phyloP scores from a whole-genome alignment of 75 land plant genomes.

The Chamaecyparis obtusa region DNA sequence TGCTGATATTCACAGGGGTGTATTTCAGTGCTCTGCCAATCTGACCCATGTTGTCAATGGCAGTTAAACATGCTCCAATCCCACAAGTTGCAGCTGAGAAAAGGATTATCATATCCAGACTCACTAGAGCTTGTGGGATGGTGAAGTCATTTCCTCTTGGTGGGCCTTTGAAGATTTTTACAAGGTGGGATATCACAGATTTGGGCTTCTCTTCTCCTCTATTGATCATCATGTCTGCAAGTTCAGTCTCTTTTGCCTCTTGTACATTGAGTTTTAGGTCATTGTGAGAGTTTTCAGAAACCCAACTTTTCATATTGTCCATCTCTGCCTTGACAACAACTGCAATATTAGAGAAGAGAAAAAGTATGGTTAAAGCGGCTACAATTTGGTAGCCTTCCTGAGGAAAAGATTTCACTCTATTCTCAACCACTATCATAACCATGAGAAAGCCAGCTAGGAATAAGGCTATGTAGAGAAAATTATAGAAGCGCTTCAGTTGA shows the following conservation, averaged over 20 bases:
- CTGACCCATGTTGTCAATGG: slow-evolving; percentile 77
- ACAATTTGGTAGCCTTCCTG: slow-evolving; percentile 8
- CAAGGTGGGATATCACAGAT: not conserved
- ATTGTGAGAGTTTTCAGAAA: not conserved
- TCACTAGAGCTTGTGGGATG: slow-evolving; percentile 57
- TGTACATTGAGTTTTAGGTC: not conserved
- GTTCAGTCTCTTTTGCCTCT: not conserved
- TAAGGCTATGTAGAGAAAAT: not conserved
- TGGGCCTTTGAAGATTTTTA: slow-evolving; percentile 24
- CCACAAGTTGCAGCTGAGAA: slow-evolving; percentile 49
- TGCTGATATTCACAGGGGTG: slow-evolving; percentile 27
- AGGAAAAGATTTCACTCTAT: slow-evolving; percentile 8
- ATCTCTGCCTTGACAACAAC: slow-evolving; percentile 39
- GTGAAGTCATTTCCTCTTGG: slow-evolving; percentile 64
- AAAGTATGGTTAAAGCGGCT: not conserved
- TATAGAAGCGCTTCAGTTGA: too few species aligned
- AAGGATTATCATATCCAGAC: slow-evolving; percentile 57
- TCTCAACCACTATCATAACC: slow-evolving; percentile 33
- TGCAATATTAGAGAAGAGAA: slow-evolving; percentile 25
- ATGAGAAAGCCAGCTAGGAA: slow-evolving; percentile 41
- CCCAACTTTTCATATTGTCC: not conserved
- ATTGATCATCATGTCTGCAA: too few species aligned
- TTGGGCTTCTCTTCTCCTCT: not conserved
- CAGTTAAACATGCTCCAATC: slow-evolving; percentile 53
- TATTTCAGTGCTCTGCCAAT: slow-evolving; percentile 65